Base-by-base conservation (phyloP, 176 grass and related monocot genomes). In the Thalia dealbata region DNA sequence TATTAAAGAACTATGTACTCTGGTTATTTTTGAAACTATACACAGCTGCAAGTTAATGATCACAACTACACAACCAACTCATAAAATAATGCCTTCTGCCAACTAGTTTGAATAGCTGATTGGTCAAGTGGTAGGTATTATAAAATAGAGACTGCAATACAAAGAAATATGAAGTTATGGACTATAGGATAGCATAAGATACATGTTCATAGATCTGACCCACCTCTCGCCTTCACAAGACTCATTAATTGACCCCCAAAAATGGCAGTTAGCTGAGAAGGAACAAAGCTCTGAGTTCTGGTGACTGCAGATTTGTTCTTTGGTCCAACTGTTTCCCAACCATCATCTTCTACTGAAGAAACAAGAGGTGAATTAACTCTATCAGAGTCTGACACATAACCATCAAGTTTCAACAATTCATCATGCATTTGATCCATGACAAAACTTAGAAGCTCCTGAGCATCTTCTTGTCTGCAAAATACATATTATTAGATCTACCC, bases 351-450 rank as follows among this genome's bases (percentile, higher is more conserved):
- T 46, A 64, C 77, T 35, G 83, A 86, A 82, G 80, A 62, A 69
- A 96, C 35, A 73, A 92, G 56, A 67, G 66, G 18, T 56, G 54
- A 6, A 25, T 85, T 90, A 15, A 78, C 82, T 43, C 85, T 87
- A 79, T 84, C 87, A 69, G 69, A 89, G 80, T 87, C 79, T 69
- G 71, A 73, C 70, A 38, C 52, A 73, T 80, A 72, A 18, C 84
- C 83, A 25, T 90, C 88, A 78, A 99, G 81, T 74, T 88, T 99
- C 79, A 99, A 74, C 59, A 99, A 75, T 74, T 99, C 95, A 79
- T 93, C 82, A 74, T 99, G 95, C 90, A 99, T 99, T 88, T 79
- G 86, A 82, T 93, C 85, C 90, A 99, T 86, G 22, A 85, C 75
- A 81, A 93, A 99, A 76, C 90, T 88, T 56, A 99, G 79, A 51